A percentile compares a stretch with the other conserved stretches of the same genome.
These are phyloP conservation scores for Tricharina praecox DNA, from an alignment of 495 filamentous ascomycete genomes.

Conservation along the genomic window DNA sequence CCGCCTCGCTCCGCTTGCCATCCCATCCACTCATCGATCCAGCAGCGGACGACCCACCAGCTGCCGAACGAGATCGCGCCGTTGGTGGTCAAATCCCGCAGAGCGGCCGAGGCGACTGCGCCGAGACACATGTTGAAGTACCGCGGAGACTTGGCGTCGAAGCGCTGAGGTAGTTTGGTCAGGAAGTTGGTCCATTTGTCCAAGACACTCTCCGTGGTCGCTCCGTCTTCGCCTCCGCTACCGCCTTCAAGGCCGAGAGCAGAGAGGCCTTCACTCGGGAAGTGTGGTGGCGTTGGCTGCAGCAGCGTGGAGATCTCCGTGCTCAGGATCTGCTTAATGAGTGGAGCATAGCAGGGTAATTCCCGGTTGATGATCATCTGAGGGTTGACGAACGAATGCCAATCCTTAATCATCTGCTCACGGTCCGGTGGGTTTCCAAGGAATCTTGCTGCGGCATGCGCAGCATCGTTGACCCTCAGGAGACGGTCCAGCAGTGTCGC, in stretches of 20 bases:
- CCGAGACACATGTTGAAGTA: constrained; percentile 55
- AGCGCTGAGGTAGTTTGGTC: constrained; percentile 51
- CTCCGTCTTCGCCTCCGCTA: constrained; percentile 15
- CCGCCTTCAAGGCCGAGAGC: constrained; percentile 15
- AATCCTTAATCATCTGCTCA: constrained; percentile 86
- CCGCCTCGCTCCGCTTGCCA: constrained; percentile 88
- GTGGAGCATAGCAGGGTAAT: constrained; percentile 25
- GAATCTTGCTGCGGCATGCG: constrained; percentile 67
- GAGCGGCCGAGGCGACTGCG: constrained; percentile 46
- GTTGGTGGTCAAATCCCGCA: constrained; percentile 66
- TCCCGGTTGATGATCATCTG: constrained; percentile 42
- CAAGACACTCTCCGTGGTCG: constrained; percentile 45
- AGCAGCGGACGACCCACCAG: constrained; percentile 98
- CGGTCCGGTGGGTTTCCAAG: constrained; percentile 54
- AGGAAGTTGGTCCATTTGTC: constrained; percentile 79
- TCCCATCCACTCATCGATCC: constrained; percentile 84
- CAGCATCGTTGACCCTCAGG: constrained; percentile 77
- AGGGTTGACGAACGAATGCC: constrained; percentile 51
- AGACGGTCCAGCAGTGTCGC: constrained; percentile 67
- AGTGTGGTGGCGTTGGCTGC: constrained; percentile 29
- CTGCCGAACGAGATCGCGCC: constrained; percentile 75
- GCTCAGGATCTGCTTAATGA: constrained; percentile 31
- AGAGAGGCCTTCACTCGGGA: not conserved
- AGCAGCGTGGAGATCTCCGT: constrained; percentile 24
- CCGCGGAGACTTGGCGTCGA: constrained; percentile 48